Evolutionary conservation across 257 asterid species (phyloP), one percentile per base, ranked within the genome.

Genomic region (Mentha longifolia): DNA sequence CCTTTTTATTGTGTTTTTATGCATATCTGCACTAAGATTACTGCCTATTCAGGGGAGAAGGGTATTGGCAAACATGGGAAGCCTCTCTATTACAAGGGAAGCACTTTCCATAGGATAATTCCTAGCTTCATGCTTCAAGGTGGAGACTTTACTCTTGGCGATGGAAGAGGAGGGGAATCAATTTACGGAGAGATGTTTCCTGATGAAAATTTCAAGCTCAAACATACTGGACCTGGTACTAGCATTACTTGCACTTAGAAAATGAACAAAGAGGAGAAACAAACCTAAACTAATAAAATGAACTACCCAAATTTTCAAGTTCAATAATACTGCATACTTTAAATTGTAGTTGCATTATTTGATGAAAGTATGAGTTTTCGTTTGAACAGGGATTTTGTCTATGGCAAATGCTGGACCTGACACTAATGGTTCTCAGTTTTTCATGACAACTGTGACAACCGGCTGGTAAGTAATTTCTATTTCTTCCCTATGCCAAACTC

Each of bases 101-200:
- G 99, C 85, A 31, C 65, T 61, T 87, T 95, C 85, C 99, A 92
- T 47, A 85, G 98, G 80, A 89, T 95, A 45, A 95, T 95, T 65
- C 99, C 99, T 19, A 92, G 96, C 86, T 95, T 95, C 84, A 95
- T 95, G 99, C 60, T 95, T 76, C 99, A 89, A 85, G 98, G 99
- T 43, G 99, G 99, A 60, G 99, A 89, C 85, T 95, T 95, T 74
- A 95, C 99, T 70, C 92, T 84, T 11, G 97, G 97, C 19, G 97
- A 91, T 85, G 98, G 98, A 74, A 89, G 97, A 80, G 98, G 98
- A 3, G 99, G 99, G 28, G 98, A 95, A 70, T 92, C 99, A 47
- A 87, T 93, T 52, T 89, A 93, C 0, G 97, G 96, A 51, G 95
- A 85, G 72, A 88, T 88, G 76, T 92, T 95, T 74, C 94, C 92